Base-by-base conservation (phyloP, 2,329 filamentous ascomycete genomes). In the Mycosphaerelloides madeirae region DNA sequence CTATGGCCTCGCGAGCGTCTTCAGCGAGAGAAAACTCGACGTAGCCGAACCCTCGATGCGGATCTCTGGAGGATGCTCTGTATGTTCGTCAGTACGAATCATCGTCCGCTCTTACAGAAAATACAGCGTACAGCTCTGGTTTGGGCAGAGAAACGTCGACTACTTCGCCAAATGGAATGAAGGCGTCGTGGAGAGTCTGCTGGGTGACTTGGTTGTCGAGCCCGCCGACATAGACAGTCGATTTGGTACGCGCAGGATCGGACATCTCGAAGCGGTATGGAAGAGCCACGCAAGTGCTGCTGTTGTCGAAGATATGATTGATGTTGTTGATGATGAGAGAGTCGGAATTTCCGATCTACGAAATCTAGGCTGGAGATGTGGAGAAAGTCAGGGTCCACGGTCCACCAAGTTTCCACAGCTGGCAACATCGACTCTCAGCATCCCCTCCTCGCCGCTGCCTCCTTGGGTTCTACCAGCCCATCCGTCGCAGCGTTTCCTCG, bases 151-250 rank as follows among this genome's bases (percentile, higher is more conserved):
- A 85, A 55, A 98, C 84, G 64, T 96, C 89, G 55, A 86, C 82
- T 50, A 98, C 91, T 66, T 96, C 91, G 62, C 94, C 93, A 66
- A 98, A 98, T 0, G 94, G 93, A 45, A 98, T 80, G 70, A 98
- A 98, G 43, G 90, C 90, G 60, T 94, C 87, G 59, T 89, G 84
- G 36, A 98, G 75, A 49, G 84, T 86, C 49, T 80, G 78, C 29
- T 75, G 73, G 11, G 84, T 91, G 46, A 95, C 89, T 40, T 81
- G 76, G 50, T 84, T 80, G 55, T 93, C 83, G 39, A 98, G 80
- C 25, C 91, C 91, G 52, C 90, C 90, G 40, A 98, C 87, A 64
- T 94, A 94, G 50, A 98, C 78, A 9, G 93, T 98, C 35, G 87
- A 82, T 69, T 95, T 96, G 32, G 53, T 53, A 69, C 91, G 83